Evolutionary conservation across 2,329 filamentous ascomycete species (phyloP), one percentile per base, ranked within the genome.

Genomic region (Penicillium expansum): DNA sequence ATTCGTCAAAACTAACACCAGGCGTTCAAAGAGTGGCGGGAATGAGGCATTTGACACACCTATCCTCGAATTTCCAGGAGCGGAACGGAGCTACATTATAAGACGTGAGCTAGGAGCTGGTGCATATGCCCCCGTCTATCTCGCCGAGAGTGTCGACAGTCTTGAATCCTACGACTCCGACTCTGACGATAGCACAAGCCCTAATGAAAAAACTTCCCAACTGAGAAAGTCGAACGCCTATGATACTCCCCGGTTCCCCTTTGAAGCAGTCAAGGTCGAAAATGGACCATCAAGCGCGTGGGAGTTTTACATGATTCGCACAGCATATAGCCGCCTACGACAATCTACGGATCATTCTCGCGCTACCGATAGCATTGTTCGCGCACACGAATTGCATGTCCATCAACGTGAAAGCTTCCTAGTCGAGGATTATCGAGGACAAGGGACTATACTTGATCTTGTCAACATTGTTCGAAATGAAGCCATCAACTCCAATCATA

Each of bases 301-400:
- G 94, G 94, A 99, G 71, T 99, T 97, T 70, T 90, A 96, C 76
- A 95, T 99, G 74, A 91, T 97, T 79, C 88, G 91, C 1, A 84
- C 91, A 54, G 86, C 90, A 1, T 90, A 93, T 62, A 79, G 83
- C 22, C 89, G 94, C 0, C 80, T 99, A 0, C 88, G 87, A 0
- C 61, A 64, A 9, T 64, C 66, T 6, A 82, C 87, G 1, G 83
- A 83, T 30, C 78, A 89, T 58, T 63, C 76, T 8, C 86, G 93
- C 14, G 88, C 89, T 0, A 82, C 86, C 0, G 86, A 90, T 3
- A 95, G 90, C 14, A 81, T 99, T 57, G 86, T 96, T 1, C 83
- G 86, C 37, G 93, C 89, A 0, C 89, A 96, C 64, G 93, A 97
- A 71, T 86, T 97, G 79, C 94, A 97, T 70, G 82, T 97, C 8